Base-by-base conservation (phyloP, 2,329 filamentous ascomycete species). In the Monilinia laxa region DNA sequence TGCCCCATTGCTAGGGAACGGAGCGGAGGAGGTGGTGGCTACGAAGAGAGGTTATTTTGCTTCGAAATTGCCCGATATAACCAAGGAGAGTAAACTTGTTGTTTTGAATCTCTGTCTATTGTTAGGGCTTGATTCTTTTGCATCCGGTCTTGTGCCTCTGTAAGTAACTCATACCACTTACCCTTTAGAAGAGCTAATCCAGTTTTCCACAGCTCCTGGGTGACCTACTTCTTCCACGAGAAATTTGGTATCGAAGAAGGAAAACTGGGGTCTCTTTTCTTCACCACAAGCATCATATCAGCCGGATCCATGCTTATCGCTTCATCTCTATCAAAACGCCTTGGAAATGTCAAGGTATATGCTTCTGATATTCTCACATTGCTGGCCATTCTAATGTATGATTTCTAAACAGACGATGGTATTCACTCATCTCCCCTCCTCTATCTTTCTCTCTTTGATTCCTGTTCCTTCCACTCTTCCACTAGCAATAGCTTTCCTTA, bases 401-500 rank as follows among this genome's bases (percentile, higher is more conserved):
- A 38, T 23, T 47, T 28, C 58, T 65, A 31, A 60, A 0, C 68
- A 87, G 80, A 91, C 89, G 1, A 92, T 92, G 89, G 88, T 90
- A 11, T 90, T 90, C 73, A 91, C 89, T 0, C 89, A 92, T 71
- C 79, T 92, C 0, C 90, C 90, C 0, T 90, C 88, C 0, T 81
- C 89, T 10, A 77, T 91, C 35, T 88, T 87, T 70, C 81, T 91
- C 1, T 80, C 84, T 18, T 76, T 91, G 25, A 85, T 92, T 28
- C 85, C 87, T 0, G 72, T 88, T 0, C 86, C 87, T 0, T 76
- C 79, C 25, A 79, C 81, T 4, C 77, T 87, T 0, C 79, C 79
- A 14, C 68, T 87, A 6, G 83, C 88, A 0, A 80, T 90, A 56
- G 75, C 81, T 0, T 84, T 92, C 66, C 79, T 91, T 14, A 76